Conservation (phyloP, 208 protist species). For the Borovskyia barvae region DNA sequence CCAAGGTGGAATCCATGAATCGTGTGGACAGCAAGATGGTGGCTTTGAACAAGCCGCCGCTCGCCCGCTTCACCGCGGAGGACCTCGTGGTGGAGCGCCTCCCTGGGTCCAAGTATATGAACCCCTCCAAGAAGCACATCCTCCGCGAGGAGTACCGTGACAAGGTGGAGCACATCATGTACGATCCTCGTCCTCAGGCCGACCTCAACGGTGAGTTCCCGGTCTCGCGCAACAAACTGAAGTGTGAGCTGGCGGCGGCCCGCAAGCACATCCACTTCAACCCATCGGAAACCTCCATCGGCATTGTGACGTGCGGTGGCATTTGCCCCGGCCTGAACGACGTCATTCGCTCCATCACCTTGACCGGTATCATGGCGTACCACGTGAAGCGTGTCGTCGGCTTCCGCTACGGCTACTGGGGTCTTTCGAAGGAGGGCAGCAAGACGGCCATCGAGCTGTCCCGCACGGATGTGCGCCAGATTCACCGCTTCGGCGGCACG, state of each 20-base stretch:
- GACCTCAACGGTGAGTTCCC: conserved; percentile 53
- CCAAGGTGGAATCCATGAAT: conserved; percentile 8
- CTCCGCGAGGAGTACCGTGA: conserved; percentile 70
- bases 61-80: conserved; percentile 55
- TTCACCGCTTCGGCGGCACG: conserved; percentile 92
- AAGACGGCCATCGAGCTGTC: conserved; percentile 88
- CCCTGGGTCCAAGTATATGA: conserved; percentile 63
- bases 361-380: conserved; percentile 77
- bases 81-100: conserved; percentile 83
- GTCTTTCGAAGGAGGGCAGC: conserved; percentile 85
- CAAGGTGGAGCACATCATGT: conserved; percentile 87
- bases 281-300: conserved; percentile 81
- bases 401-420: conserved; percentile 92
- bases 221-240: conserved; percentile 63
- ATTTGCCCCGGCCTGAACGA: conserved; percentile 96
- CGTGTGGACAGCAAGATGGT: conserved; percentile 31
- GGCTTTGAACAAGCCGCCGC: conserved; percentile 37
- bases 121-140: conserved; percentile 83
- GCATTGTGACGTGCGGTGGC: conserved; percentile 95
- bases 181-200: conserved; percentile 75
- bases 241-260: conserved; percentile 77
- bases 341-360: conserved; percentile 92
- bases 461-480: conserved; percentile 70
- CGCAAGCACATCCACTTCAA: conserved; percentile 89
- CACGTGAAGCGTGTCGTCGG: conserved; percentile 90